A percentile compares a stretch with the other conserved stretches of the same genome.
These are phyloP conservation scores for Fonsecaea pugnacius DNA, from an alignment of 2,329 filamentous ascomycete species.

Conservation along the genomic window DNA sequence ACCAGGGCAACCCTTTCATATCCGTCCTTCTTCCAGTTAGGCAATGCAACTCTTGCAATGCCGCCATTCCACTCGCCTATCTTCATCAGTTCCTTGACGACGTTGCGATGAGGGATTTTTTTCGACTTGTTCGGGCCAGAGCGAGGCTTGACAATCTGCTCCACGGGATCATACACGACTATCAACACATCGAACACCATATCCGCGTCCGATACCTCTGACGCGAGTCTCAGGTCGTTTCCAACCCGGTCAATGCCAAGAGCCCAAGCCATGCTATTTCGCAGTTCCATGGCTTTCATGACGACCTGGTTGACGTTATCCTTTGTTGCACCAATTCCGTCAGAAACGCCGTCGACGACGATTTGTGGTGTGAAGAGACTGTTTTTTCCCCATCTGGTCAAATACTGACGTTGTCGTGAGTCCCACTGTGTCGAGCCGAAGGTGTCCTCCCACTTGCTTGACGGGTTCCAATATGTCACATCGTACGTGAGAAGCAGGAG, in stretches of 20 bases:
- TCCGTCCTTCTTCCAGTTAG: constrained; percentile 20
- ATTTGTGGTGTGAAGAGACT: constrained; percentile 34
- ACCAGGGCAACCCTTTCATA: constrained; percentile 32
- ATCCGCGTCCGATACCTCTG: constrained; percentile 26
- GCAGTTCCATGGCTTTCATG: constrained; percentile 25
- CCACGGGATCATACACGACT: constrained; percentile 25
- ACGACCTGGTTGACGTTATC: constrained; percentile 29
- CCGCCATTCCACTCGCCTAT: constrained; percentile 33
- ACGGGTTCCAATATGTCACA: constrained; percentile 33
- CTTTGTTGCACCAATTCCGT: constrained; percentile 30
- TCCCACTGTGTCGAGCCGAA: constrained; percentile 32
- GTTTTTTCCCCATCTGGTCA: constrained; percentile 26
- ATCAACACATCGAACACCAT: constrained; percentile 29
- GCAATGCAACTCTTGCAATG: constrained; percentile 20
- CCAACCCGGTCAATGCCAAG: constrained; percentile 27
- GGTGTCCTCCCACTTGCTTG: constrained; percentile 31
- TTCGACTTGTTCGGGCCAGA: constrained; percentile 30
- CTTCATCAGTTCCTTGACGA: constrained; percentile 32
- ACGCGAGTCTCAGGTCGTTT: constrained; percentile 27
- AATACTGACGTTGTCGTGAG: constrained; percentile 27
- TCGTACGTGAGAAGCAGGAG: constrained; percentile 33
- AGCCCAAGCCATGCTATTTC: constrained; percentile 27
- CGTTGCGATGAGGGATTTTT: constrained; percentile 31
- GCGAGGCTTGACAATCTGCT: constrained; percentile 28
- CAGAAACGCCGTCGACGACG: constrained; percentile 28